Percentiles rank a stretch among this genome's conserved stretches.
These are phyloP conservation scores for Apiospora kogelbergensis DNA, from an alignment of 2,329 filamentous ascomycete species.

Conservation along the genomic window DNA sequence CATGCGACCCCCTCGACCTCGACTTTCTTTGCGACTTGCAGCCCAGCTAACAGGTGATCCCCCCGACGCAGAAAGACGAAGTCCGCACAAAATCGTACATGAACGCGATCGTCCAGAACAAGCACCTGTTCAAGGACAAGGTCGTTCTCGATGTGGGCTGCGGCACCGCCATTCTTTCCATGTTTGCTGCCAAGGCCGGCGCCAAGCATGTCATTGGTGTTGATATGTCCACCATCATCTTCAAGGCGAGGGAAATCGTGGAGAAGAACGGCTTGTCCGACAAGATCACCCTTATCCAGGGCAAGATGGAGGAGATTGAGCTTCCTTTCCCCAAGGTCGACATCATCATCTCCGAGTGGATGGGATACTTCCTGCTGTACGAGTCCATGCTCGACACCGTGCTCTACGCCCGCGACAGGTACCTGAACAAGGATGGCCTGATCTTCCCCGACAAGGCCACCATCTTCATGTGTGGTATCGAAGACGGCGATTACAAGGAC, in stretches of 20 bases:
- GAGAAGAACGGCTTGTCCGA: slow-evolving; percentile 85
- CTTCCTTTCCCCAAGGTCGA: slow-evolving; percentile 94
- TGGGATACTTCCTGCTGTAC: slow-evolving; percentile 99
- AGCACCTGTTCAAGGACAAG: slow-evolving; percentile 82
- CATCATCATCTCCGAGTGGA: slow-evolving; percentile 99
- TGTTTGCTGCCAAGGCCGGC: slow-evolving; percentile 96
- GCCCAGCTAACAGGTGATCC: slow-evolving; percentile 23
- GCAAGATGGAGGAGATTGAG: slow-evolving; percentile 99
- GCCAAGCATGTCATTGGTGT: slow-evolving; percentile 99
- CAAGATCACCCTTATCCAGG: slow-evolving; percentile 97
- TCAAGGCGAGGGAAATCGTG: slow-evolving; percentile 96
- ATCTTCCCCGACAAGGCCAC: slow-evolving; percentile 99
- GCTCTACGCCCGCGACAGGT: slow-evolving; percentile 91
- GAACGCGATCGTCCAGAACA: slow-evolving; percentile 96
- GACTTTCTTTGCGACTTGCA: slow-evolving; percentile 13
- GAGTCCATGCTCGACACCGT: slow-evolving; percentile 99
- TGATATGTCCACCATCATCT: slow-evolving; percentile 99
- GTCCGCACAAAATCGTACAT: slow-evolving; percentile 96
- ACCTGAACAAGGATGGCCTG: slow-evolving; percentile 80
- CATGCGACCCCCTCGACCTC: slow-evolving; percentile 20
- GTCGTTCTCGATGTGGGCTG: slow-evolving; percentile 96
- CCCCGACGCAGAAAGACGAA: slow-evolving; percentile 79
- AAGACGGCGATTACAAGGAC: slow-evolving; percentile 99
- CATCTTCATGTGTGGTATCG: slow-evolving; percentile 94
- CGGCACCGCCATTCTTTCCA: slow-evolving; percentile 96